Base-by-base conservation (phyloP, 495 filamentous ascomycete species). In the Penicillium herquei region DNA sequence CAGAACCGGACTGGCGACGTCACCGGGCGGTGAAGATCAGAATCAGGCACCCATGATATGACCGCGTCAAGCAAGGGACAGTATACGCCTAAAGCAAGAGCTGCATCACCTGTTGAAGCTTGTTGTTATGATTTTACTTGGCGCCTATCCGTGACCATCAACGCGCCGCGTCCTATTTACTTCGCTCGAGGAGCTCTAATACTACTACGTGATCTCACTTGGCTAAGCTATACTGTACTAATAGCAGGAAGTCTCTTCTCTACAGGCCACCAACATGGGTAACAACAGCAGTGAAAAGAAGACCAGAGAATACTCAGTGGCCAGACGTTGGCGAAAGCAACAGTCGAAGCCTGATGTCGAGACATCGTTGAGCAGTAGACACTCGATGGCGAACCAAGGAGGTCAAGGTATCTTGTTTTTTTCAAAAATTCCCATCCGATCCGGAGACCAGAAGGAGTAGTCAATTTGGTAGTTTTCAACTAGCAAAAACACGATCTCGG, bases 401-500 rank as follows among this genome's bases (percentile, higher is more conserved):
- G 58, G 46, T 54, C 41, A 68, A 61, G 66, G 66, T 64, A 69
- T 51, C 54, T 59, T 51, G 39, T 56, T 56, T 66, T 63, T 59
- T 74, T 77, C 74, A 78, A 78, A 78, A 78, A 78, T 78, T 78
- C 75, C 75, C 68, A 66, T 54, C 61, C 73, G 73, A 75, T 65
- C 74, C 71, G 70, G 66, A 63, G 75, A 66, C 70, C 74, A 70
- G 61, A 52, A 63, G 68, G 61, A 78, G 75, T 58, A 56, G 75
- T 77, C 75, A 78, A 71, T 65, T 71, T 74, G 70, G 70, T 79
- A 81, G 78, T 81, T 81, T 81, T 81, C 78, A 81, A 81, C 77
- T 78, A 81, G 78, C 78, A 79, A 79, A 79, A 79, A 80, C 75
- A 78, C 75, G 73, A 64, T 76, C 77, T 81, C 78, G 78, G 78